A percentile compares a stretch with the other conserved stretches of the same genome.
Evolutionary conservation across 768 basidiomycete species (phyloP).

Genomic region (Royoungia palumana): DNA sequence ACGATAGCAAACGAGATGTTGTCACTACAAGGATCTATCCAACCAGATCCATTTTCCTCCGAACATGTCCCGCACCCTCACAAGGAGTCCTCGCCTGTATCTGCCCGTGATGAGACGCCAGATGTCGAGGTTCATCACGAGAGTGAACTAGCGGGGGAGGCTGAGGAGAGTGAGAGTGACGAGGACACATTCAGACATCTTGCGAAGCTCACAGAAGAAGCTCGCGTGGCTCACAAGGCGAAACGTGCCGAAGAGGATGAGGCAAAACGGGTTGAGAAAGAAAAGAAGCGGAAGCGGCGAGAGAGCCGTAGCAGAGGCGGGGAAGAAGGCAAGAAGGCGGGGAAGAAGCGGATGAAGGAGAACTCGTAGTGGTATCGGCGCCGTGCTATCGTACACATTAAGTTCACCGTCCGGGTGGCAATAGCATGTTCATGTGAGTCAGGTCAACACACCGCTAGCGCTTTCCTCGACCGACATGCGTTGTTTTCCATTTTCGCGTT

Average conservation of each 20-base stretch:
- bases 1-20: conserved; percentile 93
- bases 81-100: conserved; percentile 6
- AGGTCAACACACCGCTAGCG: too few relatives aligned
- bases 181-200: conserved; percentile 33
- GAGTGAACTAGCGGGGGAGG: conserved; percentile 1
- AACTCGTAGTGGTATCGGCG: conserved; percentile 4
- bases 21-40: conserved; percentile 81
- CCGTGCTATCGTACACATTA: not conserved
- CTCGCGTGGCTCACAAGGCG: conserved; percentile 22
- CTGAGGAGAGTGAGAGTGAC: conserved; percentile 22
- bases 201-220: conserved; percentile 30
- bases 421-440: not conserved
- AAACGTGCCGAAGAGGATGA: conserved; percentile 28
- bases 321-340: conserved; percentile 11
- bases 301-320: conserved; percentile 12
- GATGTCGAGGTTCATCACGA: conserved; percentile 15
- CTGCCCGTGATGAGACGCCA: conserved; percentile 12
- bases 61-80: conserved; percentile 43
- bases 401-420: not conserved
- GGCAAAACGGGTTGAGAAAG: conserved; percentile 26
- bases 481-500: too few relatives aligned
- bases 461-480: too few relatives aligned
- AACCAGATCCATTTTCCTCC: conserved; percentile 69
- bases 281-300: conserved; percentile 31
- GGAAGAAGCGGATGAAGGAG: conserved; percentile 15